These are phyloP conservation scores for Monilinia fructigena DNA, from an alignment of 2,329 filamentous ascomycete genomes.

Conservation along the genomic window DNA sequence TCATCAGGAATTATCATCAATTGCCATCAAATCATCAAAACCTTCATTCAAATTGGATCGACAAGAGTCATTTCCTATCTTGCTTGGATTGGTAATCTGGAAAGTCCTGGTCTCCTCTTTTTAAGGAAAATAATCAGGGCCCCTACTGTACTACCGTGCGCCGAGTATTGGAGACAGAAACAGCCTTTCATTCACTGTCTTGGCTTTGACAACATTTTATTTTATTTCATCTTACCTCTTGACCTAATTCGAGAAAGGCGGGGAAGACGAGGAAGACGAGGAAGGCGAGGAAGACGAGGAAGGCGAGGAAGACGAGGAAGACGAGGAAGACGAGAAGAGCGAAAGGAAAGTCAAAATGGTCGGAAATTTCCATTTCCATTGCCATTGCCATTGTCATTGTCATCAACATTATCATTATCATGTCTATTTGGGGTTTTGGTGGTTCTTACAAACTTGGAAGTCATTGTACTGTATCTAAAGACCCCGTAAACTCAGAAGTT, in stretches of 20 bases:
- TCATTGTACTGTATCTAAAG: no score
- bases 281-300: not conserved
- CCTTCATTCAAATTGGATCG: conserved; percentile 6
- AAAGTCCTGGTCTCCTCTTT: not conserved
- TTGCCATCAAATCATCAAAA: not conserved
- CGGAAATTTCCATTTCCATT: not conserved
- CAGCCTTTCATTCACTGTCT: not conserved
- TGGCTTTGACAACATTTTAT: conserved; percentile 13
- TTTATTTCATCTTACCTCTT: not conserved
- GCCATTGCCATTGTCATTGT: no score
- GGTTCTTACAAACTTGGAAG: no score
- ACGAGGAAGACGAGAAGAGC: not conserved
- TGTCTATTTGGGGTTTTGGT: no score
- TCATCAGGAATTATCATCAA: not conserved
- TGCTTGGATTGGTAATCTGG: conserved; percentile 13
- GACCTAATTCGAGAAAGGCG: conserved; percentile 9
- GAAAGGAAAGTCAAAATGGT: no score
- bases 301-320: not conserved
- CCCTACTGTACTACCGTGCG: conserved; percentile 18
- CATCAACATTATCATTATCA: no score
- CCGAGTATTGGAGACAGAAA: conserved; percentile 16
- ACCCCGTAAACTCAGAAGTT: no score
- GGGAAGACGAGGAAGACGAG: not conserved
- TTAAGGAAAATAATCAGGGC: not conserved
- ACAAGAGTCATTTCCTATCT: conserved; percentile 4